phyloP scores from a whole-genome alignment of 106 monocot genomes.

The Triglochin maritima region DNA sequence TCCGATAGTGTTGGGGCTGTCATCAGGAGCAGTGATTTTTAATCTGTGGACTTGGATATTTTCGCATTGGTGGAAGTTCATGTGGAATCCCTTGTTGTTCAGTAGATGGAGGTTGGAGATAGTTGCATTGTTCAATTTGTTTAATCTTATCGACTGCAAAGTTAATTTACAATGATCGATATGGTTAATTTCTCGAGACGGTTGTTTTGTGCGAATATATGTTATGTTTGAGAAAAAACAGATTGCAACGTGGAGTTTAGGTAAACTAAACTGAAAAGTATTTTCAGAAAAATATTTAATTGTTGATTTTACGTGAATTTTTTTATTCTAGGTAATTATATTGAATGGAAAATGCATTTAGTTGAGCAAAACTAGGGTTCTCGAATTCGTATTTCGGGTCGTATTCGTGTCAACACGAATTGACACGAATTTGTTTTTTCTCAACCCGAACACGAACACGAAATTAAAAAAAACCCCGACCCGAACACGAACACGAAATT shows the following conservation, averaged over 20 bases:
- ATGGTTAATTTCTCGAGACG: not conserved
- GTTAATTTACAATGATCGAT: not conserved
- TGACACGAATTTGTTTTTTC: no score
- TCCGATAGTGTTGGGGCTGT: slow-evolving; percentile 54
- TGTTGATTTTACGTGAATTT: no score
- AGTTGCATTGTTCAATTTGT: slow-evolving; percentile 12
- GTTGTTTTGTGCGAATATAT: no score
- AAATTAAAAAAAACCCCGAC: no score
- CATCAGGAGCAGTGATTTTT: slow-evolving; percentile 22
- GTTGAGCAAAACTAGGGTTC: slow-evolving; percentile 3
- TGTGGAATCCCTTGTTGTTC: slow-evolving; percentile 32
- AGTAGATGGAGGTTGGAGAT: slow-evolving; percentile 11
- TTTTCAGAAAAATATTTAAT: not conserved
- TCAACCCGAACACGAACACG: no score
- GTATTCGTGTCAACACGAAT: no score
- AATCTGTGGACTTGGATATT: slow-evolving; percentile 12
- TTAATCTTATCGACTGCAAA: slow-evolving; percentile 21
- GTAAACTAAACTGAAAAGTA: no score
- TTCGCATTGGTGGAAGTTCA: slow-evolving; percentile 10
- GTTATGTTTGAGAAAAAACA: no score
- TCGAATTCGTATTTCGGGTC: slow-evolving; percentile 1
- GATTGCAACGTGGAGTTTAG: no score
- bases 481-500: no score
- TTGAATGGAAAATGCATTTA: not conserved
- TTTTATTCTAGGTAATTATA: no score